Base-by-base conservation (phyloP, 805 yeast genomes). In the Wickerhamiella alocasiicola region DNA sequence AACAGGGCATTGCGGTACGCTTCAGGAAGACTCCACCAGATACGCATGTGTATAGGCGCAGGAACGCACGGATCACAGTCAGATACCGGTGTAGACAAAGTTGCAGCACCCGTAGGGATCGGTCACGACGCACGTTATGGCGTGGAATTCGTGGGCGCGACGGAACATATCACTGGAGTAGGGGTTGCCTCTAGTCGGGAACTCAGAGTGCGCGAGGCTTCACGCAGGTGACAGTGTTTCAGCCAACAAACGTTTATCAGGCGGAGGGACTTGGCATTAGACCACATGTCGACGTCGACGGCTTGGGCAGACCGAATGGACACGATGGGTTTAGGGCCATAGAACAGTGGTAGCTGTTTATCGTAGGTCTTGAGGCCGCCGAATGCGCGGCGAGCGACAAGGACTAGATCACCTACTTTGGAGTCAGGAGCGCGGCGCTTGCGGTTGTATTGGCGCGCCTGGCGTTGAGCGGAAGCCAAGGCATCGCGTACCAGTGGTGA, bases 241-340 rank as follows among this genome's bases (percentile, higher is more conserved):
- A 34, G 21, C 37, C 38, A 25, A 19, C 29, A 24, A 15, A 34
- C 38, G 31, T 34, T 34, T 25, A 25, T 17, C 5, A 6, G 16
- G 29, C 37, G 37, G 3, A 6, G 21, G 9, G 21, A 18, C 7
- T 17, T 25, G 3, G 31, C 31, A 4, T 25, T 7, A 12, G 31
- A 25, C 23, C 21, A 19, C 38, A 16, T 25, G 29, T 24, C 38
- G 13, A 34, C 30, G 6, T 34, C 38, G 24, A 34, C 38, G 15
- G 16, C 21, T 15, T 34, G 24, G n/a, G 29, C 19, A 11, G 12
- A 5, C 19, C 11, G 5, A 12, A 25, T 26, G 6, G n/a, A 2
- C 9, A 24, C 38, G 24, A 34, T 18, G 9, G 30, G 31, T 16
- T 26, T 24, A 5, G 38, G 38, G 12, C 31, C 29, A 6, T 13